Evolutionary conservation across 306 rosid species (phyloP).

Genomic region (Casuarina equisetifolia): DNA sequence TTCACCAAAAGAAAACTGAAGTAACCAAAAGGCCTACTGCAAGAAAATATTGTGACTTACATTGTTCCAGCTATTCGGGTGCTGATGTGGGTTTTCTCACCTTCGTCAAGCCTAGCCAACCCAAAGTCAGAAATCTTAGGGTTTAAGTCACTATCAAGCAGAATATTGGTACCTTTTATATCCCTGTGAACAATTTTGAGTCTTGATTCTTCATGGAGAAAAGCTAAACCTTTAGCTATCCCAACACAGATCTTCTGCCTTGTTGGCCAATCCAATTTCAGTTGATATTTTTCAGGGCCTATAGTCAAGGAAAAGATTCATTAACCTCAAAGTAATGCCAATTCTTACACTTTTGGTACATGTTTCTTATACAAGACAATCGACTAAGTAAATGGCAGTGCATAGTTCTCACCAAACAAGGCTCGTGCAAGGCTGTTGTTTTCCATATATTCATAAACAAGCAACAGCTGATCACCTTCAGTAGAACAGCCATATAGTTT

Average conservation of each 20-base stretch:
- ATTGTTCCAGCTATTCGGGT: too few species aligned
- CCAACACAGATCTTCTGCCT: neutral
- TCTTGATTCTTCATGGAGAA: neutral
- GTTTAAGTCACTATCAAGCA: too few species aligned
- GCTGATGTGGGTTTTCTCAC: too few species aligned
- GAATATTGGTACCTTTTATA: neutral
- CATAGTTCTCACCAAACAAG: neutral
- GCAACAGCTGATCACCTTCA: too few species aligned
- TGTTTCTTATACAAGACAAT: neutral
- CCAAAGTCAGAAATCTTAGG: too few species aligned
- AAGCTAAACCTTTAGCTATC: neutral
- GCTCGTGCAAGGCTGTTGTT: neutral
- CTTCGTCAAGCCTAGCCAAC: too few species aligned
- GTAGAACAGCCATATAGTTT: too few species aligned
- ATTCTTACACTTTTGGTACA: neutral
- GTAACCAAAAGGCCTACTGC: too few species aligned
- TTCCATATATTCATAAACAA: too few species aligned
- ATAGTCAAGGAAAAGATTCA: neutral
- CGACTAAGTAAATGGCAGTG: neutral
- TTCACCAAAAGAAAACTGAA: too few species aligned
- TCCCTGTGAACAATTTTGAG: neutral
- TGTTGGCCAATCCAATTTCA: neutral
- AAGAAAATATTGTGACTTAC: too few species aligned
- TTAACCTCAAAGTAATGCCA: neutral
- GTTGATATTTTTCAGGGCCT: neutral